These are phyloP conservation scores for Venturia aucupariae DNA, from an alignment of 2,329 filamentous ascomycete genomes.

Conservation along the genomic window DNA sequence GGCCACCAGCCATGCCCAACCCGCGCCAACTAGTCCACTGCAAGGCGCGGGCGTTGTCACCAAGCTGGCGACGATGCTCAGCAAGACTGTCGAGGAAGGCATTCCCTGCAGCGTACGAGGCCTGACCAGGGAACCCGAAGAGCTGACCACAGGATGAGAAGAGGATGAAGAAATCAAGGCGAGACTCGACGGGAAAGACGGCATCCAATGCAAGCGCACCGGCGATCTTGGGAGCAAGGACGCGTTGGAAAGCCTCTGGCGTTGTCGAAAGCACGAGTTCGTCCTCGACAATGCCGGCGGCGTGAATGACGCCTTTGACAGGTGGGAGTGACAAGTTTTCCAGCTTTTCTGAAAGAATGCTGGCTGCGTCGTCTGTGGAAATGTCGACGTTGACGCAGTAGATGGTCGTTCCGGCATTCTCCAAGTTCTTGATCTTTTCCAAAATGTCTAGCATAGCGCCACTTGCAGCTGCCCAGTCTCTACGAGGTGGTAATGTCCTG, in stretches of 20 bases:
- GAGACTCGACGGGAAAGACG: background rate
- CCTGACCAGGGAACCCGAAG: background rate
- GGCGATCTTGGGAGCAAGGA: background rate
- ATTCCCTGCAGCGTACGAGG: conserved; percentile 24
- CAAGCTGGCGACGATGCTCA: conserved; percentile 22
- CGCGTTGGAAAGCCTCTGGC: background rate
- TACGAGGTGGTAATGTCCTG: background rate
- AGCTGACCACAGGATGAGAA: conserved; percentile 15
- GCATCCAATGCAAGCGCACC: background rate
- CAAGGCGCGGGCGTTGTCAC: conserved; percentile 34
- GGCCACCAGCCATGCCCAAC: conserved; percentile 26
- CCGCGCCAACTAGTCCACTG: conserved; percentile 37
- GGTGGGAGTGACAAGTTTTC: background rate
- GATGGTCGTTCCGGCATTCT: background rate
- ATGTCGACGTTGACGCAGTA: background rate
- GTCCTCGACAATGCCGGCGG: background rate
- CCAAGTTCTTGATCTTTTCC: background rate
- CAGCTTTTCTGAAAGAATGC: background rate
- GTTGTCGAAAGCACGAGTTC: background rate
- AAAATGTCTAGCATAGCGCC: background rate
- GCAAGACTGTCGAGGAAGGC: conserved; percentile 29
- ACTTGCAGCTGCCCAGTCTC: background rate
- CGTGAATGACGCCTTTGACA: background rate
- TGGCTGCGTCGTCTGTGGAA: background rate
- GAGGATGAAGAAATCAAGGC: background rate